Base-by-base conservation (phyloP, 129 eudicot genomes). In the Lactuca saligna region DNA sequence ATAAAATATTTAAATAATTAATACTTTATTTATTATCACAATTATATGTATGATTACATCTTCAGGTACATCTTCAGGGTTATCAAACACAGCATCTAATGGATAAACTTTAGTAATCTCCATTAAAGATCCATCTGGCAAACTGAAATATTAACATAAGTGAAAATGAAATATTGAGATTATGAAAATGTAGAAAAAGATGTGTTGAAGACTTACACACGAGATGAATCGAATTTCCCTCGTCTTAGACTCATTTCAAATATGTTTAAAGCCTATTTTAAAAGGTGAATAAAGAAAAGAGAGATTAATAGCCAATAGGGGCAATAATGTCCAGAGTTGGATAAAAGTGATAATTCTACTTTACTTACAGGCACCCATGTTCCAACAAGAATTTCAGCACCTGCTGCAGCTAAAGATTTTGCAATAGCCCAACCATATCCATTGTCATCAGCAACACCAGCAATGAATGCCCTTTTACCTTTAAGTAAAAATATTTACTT, bases 361-460 rank as follows among this genome's bases (percentile, higher is more conserved):
- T 64, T 44, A 84, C 96, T 86, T 77, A 92, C 98, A 51, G 98
- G 98, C 53, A 92, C 98, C 98, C 98, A 92, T 57, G 98, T 91
- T 20, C 97, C 97, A 35, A 91, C 85, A 57, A 91, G 95, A 86
- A 91, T 86, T 78, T 91, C 97, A 68, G 97, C 97, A 78, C 97
- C 97, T 31, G 97, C 97, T 54, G 97, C 96, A 70, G 96, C 96
- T 29, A 91, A 85, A 53, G 97, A 88, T 65, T 86, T 91, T 49
- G 97, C 96, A 39, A 91, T 88, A 29, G 97, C 97, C 97, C 97
- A 91, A 70, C 97, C 97, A 72, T 91, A 91, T 76, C 97, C 97
- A 71, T 91, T 91, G 80, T 91, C 97, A 86, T 91, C 97, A 75
- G 97, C 97, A 68, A 91, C 84, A 38, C 97, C 97, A 69, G 98